Conservation (phyloP, 768 basidiomycete species). For the Paxillus involutus region DNA sequence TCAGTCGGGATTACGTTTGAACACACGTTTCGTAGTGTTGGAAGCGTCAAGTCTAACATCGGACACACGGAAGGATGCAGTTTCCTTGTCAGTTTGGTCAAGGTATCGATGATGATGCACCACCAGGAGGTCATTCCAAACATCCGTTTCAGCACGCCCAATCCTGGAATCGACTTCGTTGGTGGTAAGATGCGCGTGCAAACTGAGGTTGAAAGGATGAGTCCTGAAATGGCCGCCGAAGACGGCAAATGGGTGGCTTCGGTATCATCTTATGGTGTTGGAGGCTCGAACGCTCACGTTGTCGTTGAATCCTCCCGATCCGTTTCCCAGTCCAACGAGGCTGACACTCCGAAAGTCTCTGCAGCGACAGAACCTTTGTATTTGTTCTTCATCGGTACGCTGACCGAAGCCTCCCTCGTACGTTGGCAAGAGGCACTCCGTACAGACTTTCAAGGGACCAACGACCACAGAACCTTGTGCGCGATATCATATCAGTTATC, state of each 20-base stretch:
- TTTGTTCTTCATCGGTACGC: constrained; percentile 9
- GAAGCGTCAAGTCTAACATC: constrained; percentile 3
- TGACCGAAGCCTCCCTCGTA: constrained; percentile 8
- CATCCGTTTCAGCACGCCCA: constrained; percentile 1
- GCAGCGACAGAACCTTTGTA: not conserved
- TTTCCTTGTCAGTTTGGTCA: constrained; percentile 24
- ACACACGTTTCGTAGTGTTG: not conserved
- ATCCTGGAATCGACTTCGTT: constrained; percentile 3
- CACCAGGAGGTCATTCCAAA: constrained; percentile 4
- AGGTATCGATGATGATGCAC: constrained; percentile 17
- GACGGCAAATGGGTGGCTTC: constrained; percentile 17
- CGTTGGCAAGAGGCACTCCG: constrained; percentile 9
- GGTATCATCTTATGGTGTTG: constrained; percentile 21
- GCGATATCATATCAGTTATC: constrained; percentile 9
- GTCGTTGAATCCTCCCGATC: constrained; percentile 15
- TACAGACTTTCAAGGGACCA: not conserved
- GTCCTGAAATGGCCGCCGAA: constrained; percentile 12
- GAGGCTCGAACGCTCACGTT: constrained; percentile 22
- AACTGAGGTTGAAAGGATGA: constrained; percentile 9
- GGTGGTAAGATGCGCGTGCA: constrained; percentile 5
- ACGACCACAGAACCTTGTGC: constrained; percentile 5
- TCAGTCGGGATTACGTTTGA: not conserved
- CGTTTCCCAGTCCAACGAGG: not conserved
- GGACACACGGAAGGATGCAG: constrained; percentile 14
- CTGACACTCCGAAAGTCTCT: not conserved